Percentiles rank a stretch among this genome's conserved stretches.
These are phyloP conservation scores for Orbilia oligospora DNA, from an alignment of 2,329 filamentous ascomycete species.

Conservation along the genomic window DNA sequence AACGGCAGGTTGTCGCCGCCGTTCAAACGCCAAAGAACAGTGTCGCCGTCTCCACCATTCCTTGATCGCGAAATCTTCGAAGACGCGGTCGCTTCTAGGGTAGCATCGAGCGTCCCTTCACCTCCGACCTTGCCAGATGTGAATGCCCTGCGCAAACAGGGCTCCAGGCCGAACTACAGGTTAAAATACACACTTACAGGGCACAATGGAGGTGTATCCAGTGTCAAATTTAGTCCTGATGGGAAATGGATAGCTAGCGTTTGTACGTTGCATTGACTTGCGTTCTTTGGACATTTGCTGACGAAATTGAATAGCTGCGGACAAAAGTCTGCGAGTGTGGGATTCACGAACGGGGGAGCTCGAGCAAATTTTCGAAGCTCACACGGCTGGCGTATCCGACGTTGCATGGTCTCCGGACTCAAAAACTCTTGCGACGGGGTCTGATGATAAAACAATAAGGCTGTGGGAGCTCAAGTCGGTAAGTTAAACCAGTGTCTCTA, in stretches of 20 bases:
- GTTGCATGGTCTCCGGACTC: constrained; percentile 95
- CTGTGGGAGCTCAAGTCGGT: constrained; percentile 82
- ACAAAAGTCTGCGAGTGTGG: constrained; percentile 94
- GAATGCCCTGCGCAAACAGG: constrained; percentile 25
- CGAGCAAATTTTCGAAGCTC: constrained; percentile 90
- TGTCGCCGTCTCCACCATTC: constrained; percentile 45
- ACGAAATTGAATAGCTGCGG: constrained; percentile 74
- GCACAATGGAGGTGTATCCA: constrained; percentile 83
- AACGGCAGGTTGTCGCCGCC: constrained; percentile 49
- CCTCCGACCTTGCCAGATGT: constrained; percentile 25
- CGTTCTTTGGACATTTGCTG: background rate
- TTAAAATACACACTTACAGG: constrained; percentile 80
- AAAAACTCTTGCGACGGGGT: constrained; percentile 87
- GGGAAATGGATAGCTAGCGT: constrained; percentile 90
- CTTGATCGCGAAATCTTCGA: constrained; percentile 7
- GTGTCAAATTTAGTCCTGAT: constrained; percentile 91
- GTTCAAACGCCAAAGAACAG: constrained; percentile 51
- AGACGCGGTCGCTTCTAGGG: constrained; percentile 1
- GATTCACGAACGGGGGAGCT: constrained; percentile 81
- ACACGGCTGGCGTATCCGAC: constrained; percentile 91
- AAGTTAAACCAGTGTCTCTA: constrained; percentile 55
- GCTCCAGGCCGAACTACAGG: constrained; percentile 74
- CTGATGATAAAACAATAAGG: constrained; percentile 95
- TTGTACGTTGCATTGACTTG: constrained; percentile 69
- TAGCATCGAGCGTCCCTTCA: constrained; percentile 25